These are phyloP conservation scores for Musa troglodytarum DNA, from an alignment of 176 grass and related monocot species.

Conservation along the genomic window DNA sequence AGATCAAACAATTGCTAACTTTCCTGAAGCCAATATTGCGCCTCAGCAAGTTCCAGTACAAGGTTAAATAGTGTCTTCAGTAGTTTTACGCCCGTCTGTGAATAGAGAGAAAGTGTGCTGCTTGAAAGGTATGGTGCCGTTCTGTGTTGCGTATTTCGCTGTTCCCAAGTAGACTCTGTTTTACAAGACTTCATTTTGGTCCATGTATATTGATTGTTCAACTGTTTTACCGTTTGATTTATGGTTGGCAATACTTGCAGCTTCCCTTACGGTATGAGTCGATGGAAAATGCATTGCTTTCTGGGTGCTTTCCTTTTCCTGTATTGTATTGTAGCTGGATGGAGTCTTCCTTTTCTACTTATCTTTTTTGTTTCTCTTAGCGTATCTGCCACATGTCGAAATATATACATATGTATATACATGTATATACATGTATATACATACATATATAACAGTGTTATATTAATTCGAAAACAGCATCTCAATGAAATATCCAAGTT, in stretches of 20 bases:
- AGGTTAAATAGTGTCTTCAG: slow-evolving; percentile 30
- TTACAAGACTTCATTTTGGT: neutral
- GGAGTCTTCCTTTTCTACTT: no score
- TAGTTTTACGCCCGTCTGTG: slow-evolving; percentile 13
- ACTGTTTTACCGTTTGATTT: slow-evolving; percentile 8
- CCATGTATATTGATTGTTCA: slow-evolving; percentile 7
- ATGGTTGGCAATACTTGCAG: neutral
- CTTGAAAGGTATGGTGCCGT: neutral
- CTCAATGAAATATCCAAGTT: no score
- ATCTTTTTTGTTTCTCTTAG: no score
- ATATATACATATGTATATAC: no score
- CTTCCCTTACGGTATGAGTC: neutral
- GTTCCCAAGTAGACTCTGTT: neutral
- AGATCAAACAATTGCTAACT: slow-evolving; percentile 14
- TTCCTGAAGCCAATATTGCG: slow-evolving; percentile 27
- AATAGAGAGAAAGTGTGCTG: slow-evolving; percentile 12
- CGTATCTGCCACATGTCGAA: no score
- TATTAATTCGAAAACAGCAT: no score
- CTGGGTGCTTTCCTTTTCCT: no score
- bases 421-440: no score
- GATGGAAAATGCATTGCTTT: neutral
- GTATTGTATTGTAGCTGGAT: no score
- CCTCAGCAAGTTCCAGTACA: slow-evolving; percentile 57
- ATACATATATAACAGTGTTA: no score
- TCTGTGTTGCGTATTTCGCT: slow-evolving; percentile 6